phyloP scores from a whole-genome alignment of 1,139 yeast genomes.

The Martiniozyma asiatica region DNA sequence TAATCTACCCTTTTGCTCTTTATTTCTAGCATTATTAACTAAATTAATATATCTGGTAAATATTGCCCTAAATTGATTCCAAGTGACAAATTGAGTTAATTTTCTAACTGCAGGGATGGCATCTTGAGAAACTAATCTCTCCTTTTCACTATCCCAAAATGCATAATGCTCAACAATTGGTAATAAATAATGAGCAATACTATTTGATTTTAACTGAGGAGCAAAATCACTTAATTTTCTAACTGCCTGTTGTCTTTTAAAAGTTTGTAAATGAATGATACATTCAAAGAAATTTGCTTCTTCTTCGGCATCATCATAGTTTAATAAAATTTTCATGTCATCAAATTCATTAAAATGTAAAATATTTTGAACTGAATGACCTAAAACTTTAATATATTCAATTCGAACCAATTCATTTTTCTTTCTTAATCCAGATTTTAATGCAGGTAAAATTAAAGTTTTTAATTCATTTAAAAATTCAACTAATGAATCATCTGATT shows the following conservation, averaged over 20 bases:
- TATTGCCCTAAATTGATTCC: slow-evolving; percentile 74
- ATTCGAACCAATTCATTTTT: slow-evolving; percentile 51
- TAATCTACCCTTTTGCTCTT: slow-evolving; percentile 34
- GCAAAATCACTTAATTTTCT: slow-evolving; percentile 38
- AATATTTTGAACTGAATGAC: slow-evolving; percentile 45
- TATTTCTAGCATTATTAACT: slow-evolving; percentile 22
- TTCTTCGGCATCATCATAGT: slow-evolving; percentile 25
- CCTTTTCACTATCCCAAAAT: slow-evolving; percentile 45
- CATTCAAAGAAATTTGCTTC: slow-evolving; percentile 80
- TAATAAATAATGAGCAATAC: slow-evolving; percentile 67
- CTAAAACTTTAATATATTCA: slow-evolving; percentile 58
- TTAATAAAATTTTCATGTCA: slow-evolving; percentile 55
- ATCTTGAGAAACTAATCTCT: slow-evolving; percentile 64
- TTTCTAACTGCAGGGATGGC: slow-evolving; percentile 52
- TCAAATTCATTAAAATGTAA: slow-evolving; percentile 41
- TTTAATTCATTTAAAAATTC: slow-evolving; percentile 36
- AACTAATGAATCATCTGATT: slow-evolving; percentile 25
- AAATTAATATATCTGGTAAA: slow-evolving; percentile 58
- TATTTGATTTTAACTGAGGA: slow-evolving; percentile 37
- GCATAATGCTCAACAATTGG: slow-evolving; percentile 81
- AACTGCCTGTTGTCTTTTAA: slow-evolving; percentile 77
- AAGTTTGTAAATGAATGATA: slow-evolving; percentile 72
- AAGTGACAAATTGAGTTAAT: slow-evolving; percentile 48
- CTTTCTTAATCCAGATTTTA: slow-evolving; percentile 60
- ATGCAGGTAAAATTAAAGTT: slow-evolving; percentile 48